These are phyloP conservation scores for Xylaria arbuscula DNA, from an alignment of 2,329 filamentous ascomycete genomes.

Conservation along the genomic window DNA sequence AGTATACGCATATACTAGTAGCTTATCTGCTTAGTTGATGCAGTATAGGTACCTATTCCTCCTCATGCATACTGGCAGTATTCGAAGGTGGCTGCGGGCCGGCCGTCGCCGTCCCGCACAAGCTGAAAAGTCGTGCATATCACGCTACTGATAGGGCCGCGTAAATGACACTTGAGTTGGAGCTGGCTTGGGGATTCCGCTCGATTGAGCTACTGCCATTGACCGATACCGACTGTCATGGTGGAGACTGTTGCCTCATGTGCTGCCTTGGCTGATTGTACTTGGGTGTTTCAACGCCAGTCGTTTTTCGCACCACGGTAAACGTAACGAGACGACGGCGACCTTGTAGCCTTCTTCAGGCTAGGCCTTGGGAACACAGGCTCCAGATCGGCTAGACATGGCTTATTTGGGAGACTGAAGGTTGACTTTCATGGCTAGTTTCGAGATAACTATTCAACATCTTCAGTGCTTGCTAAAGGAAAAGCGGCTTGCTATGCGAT, in stretches of 20 bases:
- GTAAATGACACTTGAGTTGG: slow-evolving; percentile 17
- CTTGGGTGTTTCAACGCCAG: slow-evolving; percentile 23
- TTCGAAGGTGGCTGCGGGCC: slow-evolving; percentile 17
- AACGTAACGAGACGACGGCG: slow-evolving; percentile 2
- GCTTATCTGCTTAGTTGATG: too few relatives aligned
- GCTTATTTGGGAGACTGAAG: neutral
- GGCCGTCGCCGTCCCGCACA: slow-evolving; percentile 18
- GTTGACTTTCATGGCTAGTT: too few relatives aligned
- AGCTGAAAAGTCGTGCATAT: slow-evolving; percentile 29
- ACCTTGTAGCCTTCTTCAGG: slow-evolving; percentile 9
- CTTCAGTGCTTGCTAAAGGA: neutral
- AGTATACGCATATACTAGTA: too few relatives aligned
- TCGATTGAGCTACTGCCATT: slow-evolving; percentile 1
- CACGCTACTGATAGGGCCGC: slow-evolving; percentile 29
- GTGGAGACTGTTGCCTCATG: slow-evolving; percentile 27
- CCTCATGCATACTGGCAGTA: too few relatives aligned
- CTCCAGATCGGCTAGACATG: slow-evolving; percentile 4
- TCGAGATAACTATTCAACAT: neutral
- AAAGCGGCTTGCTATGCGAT: neutral
- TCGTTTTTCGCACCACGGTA: slow-evolving; percentile 22
- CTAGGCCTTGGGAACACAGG: neutral
- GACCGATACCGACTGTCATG: slow-evolving; percentile 14
- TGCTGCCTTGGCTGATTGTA: slow-evolving; percentile 18
- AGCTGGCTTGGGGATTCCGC: slow-evolving; percentile 9
- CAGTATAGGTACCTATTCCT: too few relatives aligned